phyloP scores from a whole-genome alignment of 345 rosid genomes.

The Lepidium didymum region DNA sequence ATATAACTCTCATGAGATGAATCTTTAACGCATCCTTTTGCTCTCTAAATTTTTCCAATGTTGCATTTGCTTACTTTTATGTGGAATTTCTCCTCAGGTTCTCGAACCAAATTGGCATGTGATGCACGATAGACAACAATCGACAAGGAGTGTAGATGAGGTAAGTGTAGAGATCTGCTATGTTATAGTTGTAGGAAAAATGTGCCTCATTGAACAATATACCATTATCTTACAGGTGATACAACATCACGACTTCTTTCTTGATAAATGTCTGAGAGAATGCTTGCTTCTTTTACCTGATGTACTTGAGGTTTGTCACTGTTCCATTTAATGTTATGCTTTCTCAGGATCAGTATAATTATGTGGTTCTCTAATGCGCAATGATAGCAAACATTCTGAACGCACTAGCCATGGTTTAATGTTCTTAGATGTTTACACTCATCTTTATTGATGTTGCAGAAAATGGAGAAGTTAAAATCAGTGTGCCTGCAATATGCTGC shows the following conservation, averaged over 20 bases:
- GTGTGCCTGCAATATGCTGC: slow-evolving; percentile 86
- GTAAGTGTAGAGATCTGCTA: slow-evolving; percentile 28
- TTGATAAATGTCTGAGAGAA: slow-evolving; percentile 85
- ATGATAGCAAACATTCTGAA: background rate
- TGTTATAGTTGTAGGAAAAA: background rate
- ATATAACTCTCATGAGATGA: background rate
- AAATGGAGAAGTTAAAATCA: slow-evolving; percentile 81
- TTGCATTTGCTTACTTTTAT: background rate
- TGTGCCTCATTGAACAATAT: background rate
- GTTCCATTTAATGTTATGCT: background rate
- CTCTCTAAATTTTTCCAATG: background rate
- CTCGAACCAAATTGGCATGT: slow-evolving; percentile 97
- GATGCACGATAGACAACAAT: slow-evolving; percentile 70
- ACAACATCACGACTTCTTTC: slow-evolving; percentile 84
- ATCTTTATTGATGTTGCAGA: slow-evolving; percentile 45
- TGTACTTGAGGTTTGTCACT: slow-evolving; percentile 64
- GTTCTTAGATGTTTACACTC: background rate
- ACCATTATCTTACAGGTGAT: slow-evolving; percentile 56
- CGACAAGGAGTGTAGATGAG: slow-evolving; percentile 87
- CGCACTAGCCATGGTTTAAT: background rate
- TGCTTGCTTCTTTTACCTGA: slow-evolving; percentile 95
- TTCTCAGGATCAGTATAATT: background rate
- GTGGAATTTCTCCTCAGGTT: slow-evolving; percentile 46
- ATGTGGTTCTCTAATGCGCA: background rate
- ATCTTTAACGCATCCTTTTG: background rate